Conservation (phyloP, 441 rosid genomes). For the Populus hybrid region DNA sequence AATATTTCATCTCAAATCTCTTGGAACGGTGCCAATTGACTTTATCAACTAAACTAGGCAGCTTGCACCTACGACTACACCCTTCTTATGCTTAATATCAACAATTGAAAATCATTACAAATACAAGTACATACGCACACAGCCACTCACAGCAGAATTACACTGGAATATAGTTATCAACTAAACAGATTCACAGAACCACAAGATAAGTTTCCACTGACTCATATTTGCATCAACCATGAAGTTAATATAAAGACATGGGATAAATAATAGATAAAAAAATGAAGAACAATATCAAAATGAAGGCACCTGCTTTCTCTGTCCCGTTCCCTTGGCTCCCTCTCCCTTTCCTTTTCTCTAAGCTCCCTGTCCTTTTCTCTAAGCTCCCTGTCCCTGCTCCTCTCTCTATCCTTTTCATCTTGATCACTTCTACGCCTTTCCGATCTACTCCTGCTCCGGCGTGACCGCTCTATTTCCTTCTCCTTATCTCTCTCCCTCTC, state of each 20-base stretch:
- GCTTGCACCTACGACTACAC: neutral
- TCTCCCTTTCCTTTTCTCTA: slow-evolving; percentile 18
- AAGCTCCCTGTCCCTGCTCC: slow-evolving; percentile 50
- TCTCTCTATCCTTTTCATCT: slow-evolving; percentile 50
- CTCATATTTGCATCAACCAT: neutral
- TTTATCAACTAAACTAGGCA: neutral
- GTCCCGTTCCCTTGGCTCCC: slow-evolving; percentile 59
- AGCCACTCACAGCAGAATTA: neutral
- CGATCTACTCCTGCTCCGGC: slow-evolving; percentile 57
- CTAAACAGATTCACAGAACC: neutral
- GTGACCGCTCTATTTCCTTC: slow-evolving; percentile 50
- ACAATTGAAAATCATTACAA: neutral
- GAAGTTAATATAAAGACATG: neutral
- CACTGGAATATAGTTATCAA: neutral
- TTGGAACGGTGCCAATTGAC: neutral
- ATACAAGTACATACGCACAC: neutral
- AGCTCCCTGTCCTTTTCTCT: slow-evolving; percentile 34
- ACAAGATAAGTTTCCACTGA: neutral
- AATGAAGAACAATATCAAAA: slow-evolving; percentile 13
- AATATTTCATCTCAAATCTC: neutral
- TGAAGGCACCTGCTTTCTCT: slow-evolving; percentile 72
- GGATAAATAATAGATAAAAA: neutral
- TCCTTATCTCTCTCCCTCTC: slow-evolving; percentile 46
- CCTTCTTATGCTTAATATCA: neutral
- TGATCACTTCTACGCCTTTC: slow-evolving; percentile 56